Conservation (phyloP, 2,329 filamentous ascomycete genomes). For the Aureobasidium musti region DNA sequence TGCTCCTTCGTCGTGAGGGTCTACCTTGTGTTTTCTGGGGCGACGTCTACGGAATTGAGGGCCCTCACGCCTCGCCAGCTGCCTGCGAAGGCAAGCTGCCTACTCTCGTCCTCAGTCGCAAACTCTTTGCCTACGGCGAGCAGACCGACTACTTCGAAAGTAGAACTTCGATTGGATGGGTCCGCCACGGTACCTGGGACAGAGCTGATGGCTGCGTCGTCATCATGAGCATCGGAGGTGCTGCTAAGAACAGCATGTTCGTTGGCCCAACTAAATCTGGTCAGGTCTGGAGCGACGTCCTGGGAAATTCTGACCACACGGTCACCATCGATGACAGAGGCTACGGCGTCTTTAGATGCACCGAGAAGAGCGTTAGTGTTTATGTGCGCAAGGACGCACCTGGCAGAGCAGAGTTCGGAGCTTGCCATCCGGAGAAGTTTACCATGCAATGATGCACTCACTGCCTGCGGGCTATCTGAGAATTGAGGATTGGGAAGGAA, state of each 20-base stretch:
- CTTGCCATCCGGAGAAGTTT: conserved; percentile 31
- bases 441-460: background rate
- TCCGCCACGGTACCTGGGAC: conserved; percentile 54
- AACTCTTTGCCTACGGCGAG: conserved; percentile 66
- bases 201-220: conserved; percentile 43
- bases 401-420: conserved; percentile 51
- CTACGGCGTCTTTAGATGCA: conserved; percentile 60
- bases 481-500: background rate
- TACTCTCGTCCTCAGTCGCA: conserved; percentile 62
- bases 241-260: conserved; percentile 63
- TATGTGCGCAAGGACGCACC: conserved; percentile 61
- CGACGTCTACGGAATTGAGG: conserved; percentile 65
- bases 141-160: conserved; percentile 65
- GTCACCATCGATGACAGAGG: conserved; percentile 62
- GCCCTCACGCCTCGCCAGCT: conserved; percentile 55
- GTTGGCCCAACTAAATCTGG: conserved; percentile 55
- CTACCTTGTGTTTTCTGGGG: conserved; percentile 71
- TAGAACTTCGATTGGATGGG: conserved; percentile 63
- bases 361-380: conserved; percentile 58
- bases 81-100: conserved; percentile 49
- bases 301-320: conserved; percentile 58
- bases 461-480: background rate
- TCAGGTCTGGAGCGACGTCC: conserved; percentile 63
- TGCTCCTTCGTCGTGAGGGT: conserved; percentile 64
- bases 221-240: conserved; percentile 41